Evolutionary conservation across 2,329 filamentous ascomycete species (phyloP).

Genomic region (Xylariales sp.): DNA sequence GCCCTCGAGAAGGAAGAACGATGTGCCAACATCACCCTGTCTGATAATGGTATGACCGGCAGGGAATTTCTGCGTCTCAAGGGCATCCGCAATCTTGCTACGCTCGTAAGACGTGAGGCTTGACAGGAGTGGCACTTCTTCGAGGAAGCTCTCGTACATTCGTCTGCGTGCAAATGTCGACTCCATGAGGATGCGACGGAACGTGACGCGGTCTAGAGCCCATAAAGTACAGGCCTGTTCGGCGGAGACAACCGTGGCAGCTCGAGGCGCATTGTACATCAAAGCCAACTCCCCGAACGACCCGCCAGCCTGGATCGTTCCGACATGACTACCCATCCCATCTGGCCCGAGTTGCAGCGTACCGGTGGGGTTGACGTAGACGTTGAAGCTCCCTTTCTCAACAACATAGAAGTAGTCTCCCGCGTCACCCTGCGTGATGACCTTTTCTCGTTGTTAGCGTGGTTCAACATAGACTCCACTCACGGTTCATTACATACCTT

Average conservation of each 20-base stretch:
- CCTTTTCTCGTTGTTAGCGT: slow-evolving; percentile 44
- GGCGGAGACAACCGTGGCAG: slow-evolving; percentile 84
- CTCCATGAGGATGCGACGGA: slow-evolving; percentile 97
- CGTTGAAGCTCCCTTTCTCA: slow-evolving; percentile 83
- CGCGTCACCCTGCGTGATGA: slow-evolving; percentile 91
- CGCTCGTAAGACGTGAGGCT: slow-evolving; percentile 87
- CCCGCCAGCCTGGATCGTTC: slow-evolving; percentile 77
- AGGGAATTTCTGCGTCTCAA: slow-evolving; percentile 85
- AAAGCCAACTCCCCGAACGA: slow-evolving; percentile 95
- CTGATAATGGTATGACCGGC: slow-evolving; percentile 78
- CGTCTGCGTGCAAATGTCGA: slow-evolving; percentile 91
- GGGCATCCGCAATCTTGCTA: slow-evolving; percentile 93
- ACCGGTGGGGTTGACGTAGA: slow-evolving; percentile 80
- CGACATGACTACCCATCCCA: slow-evolving; percentile 79
- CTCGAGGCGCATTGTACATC: slow-evolving; percentile 98
- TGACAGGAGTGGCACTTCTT: slow-evolving; percentile 82
- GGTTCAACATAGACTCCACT: background rate
- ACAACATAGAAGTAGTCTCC: slow-evolving; percentile 98
- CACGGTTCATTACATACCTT: slow-evolving; percentile 42
- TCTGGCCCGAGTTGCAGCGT: slow-evolving; percentile 72
- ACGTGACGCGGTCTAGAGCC: slow-evolving; percentile 92
- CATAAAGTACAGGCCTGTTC: slow-evolving; percentile 78
- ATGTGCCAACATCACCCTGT: slow-evolving; percentile 86
- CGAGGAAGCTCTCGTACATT: slow-evolving; percentile 96
- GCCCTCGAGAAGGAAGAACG: slow-evolving; percentile 85